A percentile compares a stretch with the other conserved stretches of the same genome.
These are phyloP conservation scores for Colletotrichum scovillei DNA, from an alignment of 2,329 filamentous ascomycete species.

Conservation along the genomic window DNA sequence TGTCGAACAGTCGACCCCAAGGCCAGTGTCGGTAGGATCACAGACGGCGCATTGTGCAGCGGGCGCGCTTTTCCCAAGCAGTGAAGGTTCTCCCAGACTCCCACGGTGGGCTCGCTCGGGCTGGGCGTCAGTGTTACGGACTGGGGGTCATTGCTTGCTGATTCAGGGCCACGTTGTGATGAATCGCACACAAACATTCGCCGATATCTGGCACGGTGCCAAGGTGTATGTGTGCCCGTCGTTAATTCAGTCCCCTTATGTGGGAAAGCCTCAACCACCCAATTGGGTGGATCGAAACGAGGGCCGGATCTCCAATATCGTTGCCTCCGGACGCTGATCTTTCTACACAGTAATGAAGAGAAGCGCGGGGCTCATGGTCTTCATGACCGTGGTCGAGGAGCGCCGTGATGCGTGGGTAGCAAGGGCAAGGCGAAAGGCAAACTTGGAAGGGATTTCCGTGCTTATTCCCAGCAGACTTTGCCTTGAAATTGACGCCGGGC, in stretches of 20 bases:
- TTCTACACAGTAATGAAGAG: not conserved
- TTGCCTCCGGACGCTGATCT: not conserved
- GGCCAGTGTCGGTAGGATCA: not conserved
- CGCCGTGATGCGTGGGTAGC: no score
- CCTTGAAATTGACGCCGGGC: not conserved
- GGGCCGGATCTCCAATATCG: no score
- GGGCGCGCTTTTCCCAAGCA: not conserved
- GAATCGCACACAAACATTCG: not conserved
- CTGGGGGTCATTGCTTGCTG: not conserved
- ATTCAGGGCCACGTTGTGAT: not conserved
- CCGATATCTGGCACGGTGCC: not conserved
- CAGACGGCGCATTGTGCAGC: conserved; percentile 8
- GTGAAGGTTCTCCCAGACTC: conserved; percentile 32
- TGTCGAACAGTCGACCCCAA: not conserved
- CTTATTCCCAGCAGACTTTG: not conserved
- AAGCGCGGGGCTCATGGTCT: not conserved
- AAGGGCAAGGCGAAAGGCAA: not conserved
- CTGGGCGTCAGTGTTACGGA: not conserved
- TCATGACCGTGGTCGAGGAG: not conserved
- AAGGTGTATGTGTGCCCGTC: not conserved
- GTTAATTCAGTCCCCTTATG: no score
- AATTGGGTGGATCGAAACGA: no score
- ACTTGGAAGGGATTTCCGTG: not conserved
- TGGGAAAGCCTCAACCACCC: no score
- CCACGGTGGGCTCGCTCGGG: conserved; percentile 31